Conservation (phyloP, 164 flowering plant genomes). For the Vitis cinerea region DNA sequence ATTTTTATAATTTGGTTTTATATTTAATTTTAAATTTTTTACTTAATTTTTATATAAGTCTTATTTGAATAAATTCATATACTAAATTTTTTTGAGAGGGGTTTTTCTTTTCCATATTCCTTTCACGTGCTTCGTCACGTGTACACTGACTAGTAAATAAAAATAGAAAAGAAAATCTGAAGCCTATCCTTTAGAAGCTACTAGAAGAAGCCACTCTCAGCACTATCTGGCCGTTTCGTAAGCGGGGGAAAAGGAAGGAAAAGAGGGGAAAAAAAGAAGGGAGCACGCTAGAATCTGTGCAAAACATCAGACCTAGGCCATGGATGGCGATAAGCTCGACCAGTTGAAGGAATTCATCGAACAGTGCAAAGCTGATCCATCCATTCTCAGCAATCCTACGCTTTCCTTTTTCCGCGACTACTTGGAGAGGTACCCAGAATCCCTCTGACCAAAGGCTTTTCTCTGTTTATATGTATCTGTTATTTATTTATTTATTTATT, state of each 20-base stretch:
- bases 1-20: no score
- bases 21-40: no score
- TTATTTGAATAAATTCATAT: no score
- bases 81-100: no score
- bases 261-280: no score
- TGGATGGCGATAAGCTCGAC: conserved; percentile 68
- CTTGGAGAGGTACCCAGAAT: conserved; percentile 62
- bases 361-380: conserved; percentile 70
- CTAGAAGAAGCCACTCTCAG: no score
- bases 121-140: no score
- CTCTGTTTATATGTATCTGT: neutral
- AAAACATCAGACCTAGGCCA: conserved; percentile 9
- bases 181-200: conserved; percentile 10
- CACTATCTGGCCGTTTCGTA: neutral
- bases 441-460: neutral
- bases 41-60: no score
- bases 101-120: no score
- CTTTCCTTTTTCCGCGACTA: conserved; percentile 91
- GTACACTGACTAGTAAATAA: neutral
- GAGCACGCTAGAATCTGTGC: no score
- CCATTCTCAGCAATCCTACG: conserved; percentile 72
- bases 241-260: neutral
- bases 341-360: conserved; percentile 75
- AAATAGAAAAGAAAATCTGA: neutral
- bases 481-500: neutral